Evolutionary conservation across 2,329 filamentous ascomycete genomes (phyloP), one percentile per base, ranked within the genome.

Genomic region (Penicillium verrucosum): DNA sequence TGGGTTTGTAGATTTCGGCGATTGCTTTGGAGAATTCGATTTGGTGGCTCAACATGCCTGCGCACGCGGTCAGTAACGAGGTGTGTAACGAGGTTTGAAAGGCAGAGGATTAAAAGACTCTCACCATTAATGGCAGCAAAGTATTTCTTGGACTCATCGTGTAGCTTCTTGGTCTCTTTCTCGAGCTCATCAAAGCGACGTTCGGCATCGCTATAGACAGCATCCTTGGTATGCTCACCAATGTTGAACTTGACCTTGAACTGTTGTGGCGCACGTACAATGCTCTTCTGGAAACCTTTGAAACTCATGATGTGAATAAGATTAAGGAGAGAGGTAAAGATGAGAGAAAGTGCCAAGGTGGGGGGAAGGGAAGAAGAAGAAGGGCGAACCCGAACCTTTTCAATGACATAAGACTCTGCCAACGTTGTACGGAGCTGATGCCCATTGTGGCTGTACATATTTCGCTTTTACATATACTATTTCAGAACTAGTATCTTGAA

Each of bases 21-120:
- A 96, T 93, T 64, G 92, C 90, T 78, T 96, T 86, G 67, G 93
- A 96, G 79, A 99, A 99, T 73, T 96, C 93, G 77, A 99, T 97
- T 80, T 99, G 94, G 78, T 97, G 92, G 71, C 81, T 85, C 69
- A 99, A 84, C 94, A 99, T 99, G 81, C 89, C 83, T 86, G 61
- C 21, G 41, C 23, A 38, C 50, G 40, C 38, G 46, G 56, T 45
- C 32, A 52, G 23, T 29, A 37, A 21, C 12, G 23, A 2, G 47
- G 45, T 59, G 59, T 27, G 23, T 29, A 37, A 21, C 12, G 23
- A 2, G 47, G 45, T 59, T 58, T 27, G 54, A 25, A 43, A 29
- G 16, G 12, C 5, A 21, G 34, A 36, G 34, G 23, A n/a, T 21
- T 10, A 25, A 18, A 18, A 14, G 4, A 10, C 73, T 59, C 72